These are phyloP conservation scores for Hyparrhenia diplandra DNA, from an alignment of 176 grass and related monocot genomes.

Conservation along the genomic window DNA sequence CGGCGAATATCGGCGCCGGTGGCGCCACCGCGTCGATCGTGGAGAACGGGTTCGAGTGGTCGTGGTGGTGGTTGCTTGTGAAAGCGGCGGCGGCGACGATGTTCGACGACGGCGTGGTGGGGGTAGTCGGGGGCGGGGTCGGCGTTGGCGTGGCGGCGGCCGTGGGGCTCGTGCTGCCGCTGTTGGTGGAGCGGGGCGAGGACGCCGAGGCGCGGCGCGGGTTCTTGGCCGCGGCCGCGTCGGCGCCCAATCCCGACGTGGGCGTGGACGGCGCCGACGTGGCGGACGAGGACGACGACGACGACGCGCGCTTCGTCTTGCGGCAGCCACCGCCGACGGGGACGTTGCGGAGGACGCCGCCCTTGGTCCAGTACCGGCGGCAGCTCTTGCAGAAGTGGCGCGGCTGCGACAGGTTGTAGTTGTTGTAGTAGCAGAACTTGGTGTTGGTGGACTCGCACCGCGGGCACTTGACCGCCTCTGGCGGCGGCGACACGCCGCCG, in stretches of 20 bases:
- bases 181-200: slow-evolving; percentile 26
- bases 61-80: background rate
- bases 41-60: slow-evolving; percentile 17
- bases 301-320: slow-evolving; percentile 51
- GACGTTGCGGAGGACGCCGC: slow-evolving; percentile 85
- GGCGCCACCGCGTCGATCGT: slow-evolving; percentile 28
- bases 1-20: slow-evolving; percentile 49
- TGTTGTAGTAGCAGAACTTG: slow-evolving; percentile 99
- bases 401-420: slow-evolving; percentile 90
- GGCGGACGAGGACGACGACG: background rate
- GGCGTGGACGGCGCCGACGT: slow-evolving; percentile 22
- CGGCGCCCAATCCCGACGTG: background rate
- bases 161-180: slow-evolving; percentile 36
- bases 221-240: slow-evolving; percentile 22
- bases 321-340: slow-evolving; percentile 80
- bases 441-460: slow-evolving; percentile 92
- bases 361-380: slow-evolving; percentile 97
- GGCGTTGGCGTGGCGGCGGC: background rate
- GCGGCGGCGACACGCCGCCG: background rate
- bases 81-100: background rate
- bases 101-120: slow-evolving; percentile 22
- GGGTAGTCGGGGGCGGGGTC: background rate
- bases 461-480: slow-evolving; percentile 81
- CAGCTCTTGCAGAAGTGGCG: slow-evolving; percentile 97
- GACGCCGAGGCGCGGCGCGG: slow-evolving; percentile 30